Conservation (phyloP, 208 protist genomes). For the Porcisia deanei region DNA sequence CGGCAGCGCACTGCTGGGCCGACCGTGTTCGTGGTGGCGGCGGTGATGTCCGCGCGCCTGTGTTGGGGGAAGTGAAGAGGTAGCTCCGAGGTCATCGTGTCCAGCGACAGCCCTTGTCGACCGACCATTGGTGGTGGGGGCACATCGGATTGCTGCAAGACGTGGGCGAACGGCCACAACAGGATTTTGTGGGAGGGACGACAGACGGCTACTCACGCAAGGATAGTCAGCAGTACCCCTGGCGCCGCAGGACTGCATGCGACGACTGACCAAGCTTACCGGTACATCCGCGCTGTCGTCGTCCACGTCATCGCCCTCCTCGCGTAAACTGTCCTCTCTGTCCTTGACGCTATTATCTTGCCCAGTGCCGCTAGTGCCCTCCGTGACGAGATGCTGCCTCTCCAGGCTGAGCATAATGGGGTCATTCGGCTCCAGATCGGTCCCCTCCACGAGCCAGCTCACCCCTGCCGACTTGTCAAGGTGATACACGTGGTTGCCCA, state of each 20-base stretch:
- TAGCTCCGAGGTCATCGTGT: not conserved
- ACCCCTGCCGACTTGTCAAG: conserved; percentile 52
- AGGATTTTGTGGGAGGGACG: not conserved
- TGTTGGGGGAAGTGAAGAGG: not conserved
- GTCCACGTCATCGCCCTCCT: conserved; percentile 26
- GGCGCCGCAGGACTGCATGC: not conserved
- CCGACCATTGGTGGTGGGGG: not conserved
- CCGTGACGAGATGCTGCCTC: conserved; percentile 10
- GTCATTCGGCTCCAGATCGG: conserved; percentile 39
- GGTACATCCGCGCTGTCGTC: not conserved
- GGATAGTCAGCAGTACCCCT: not conserved
- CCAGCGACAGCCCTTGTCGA: not conserved
- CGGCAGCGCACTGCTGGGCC: not conserved
- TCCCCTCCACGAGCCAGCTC: conserved; percentile 57
- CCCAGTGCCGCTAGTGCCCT: not conserved
- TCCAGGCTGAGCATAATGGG: conserved; percentile 18
- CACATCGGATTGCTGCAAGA: not conserved
- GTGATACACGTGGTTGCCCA: conserved; percentile 39
- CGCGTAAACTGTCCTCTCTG: not conserved
- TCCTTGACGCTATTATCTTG: not conserved
- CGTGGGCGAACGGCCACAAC: not conserved
- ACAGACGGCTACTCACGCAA: not conserved
- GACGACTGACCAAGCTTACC: conserved; percentile 15
- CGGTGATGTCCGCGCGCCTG: not conserved
- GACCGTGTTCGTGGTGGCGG: not conserved